Evolutionary conservation across 177 flowering plant genomes (phyloP), one percentile per base, ranked within the genome.

Genomic region (Vitis hybrid): DNA sequence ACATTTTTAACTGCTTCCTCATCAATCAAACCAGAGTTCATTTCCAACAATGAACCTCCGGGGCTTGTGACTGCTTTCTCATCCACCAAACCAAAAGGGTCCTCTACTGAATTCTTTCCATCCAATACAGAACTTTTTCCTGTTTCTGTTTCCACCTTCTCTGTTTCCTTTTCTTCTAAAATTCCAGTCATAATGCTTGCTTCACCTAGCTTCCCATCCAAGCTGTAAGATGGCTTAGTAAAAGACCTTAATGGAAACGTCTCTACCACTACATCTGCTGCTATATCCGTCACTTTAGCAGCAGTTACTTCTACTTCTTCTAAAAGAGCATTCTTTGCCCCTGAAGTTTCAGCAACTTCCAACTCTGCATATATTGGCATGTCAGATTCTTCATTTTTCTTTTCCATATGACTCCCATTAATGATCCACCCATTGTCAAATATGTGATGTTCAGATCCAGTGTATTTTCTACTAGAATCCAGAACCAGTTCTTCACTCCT

Each of bases 211-310:
- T 14, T 47, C 64, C 24, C 75, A 62, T 77, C 79, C 12, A 68
- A 52, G 50, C 31, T 53, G 49, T 74, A 65, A 52, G 59, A 62
- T 18, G 66, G 59, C 58, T 69, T 73, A 38, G 77, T 4, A 67
- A 75, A 70, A 62, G 85, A 66, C 38, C 64, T 71, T n/a, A 87
- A 31, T 31, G 94, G 97, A 78, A 88, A 89, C 47, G 88, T 85
- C 82, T 92, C 97, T 51, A 90, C 92, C 4, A 68, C 60, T 49
- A 85, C 73, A 60, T 76, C 84, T 51, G 76, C 65, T 28, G 74
- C 71, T 22, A 75, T 38, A 18, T 66, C 67, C 73, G 74, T 66
- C 62, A 77, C 59, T 66, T 64, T 62, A 66, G 72, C 66, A 59
- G 67, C 24, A 33, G 77, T 50, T 13, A 53, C 51, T 68, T 66